Evolutionary conservation across 1,284 basidiomycete species (phyloP).

Genomic region (Trametes pubescens): DNA sequence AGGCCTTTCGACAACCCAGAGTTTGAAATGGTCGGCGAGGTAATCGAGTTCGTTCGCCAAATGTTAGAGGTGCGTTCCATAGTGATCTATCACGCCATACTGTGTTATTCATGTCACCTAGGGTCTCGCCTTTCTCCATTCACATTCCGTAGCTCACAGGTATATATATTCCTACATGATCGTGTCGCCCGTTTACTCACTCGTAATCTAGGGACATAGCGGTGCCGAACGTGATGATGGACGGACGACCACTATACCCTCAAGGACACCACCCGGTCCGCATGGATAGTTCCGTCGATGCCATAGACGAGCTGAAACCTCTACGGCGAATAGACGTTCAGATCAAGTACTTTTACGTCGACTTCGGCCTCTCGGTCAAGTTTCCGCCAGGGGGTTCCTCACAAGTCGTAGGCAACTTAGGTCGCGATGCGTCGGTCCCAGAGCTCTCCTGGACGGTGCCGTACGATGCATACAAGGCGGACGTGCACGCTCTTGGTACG

Average conservation of each 20-base stretch:
- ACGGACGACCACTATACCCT: constrained; percentile 38
- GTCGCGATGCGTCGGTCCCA: constrained; percentile 38
- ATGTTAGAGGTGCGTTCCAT: constrained; percentile 33
- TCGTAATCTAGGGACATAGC: constrained; percentile 30
- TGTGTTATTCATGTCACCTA: constrained; percentile 5
- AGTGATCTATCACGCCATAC: neutral
- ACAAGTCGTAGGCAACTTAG: constrained; percentile 26
- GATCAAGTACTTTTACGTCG: constrained; percentile 42
- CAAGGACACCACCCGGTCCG: constrained; percentile 38
- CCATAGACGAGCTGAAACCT: constrained; percentile 1
- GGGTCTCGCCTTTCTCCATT: constrained; percentile 41
- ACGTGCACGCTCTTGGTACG: constrained; percentile 42
- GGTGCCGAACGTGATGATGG: constrained; percentile 43
- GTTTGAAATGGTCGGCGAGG: constrained; percentile 36
- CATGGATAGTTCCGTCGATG: constrained; percentile 21
- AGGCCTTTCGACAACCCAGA: constrained; percentile 33
- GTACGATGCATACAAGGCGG: constrained; percentile 43
- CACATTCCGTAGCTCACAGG: constrained; percentile 39
- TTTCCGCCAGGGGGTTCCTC: constrained; percentile 20
- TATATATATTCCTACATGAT: neutral
- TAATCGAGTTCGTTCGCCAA: constrained; percentile 37
- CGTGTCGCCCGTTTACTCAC: neutral
- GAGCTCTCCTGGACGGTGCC: constrained; percentile 38
- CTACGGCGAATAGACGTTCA: constrained; percentile 26
- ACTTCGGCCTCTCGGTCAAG: constrained; percentile 40